Conservation (phyloP, 352 stramenopile genomes). For the Elongisporangium senticosum region DNA sequence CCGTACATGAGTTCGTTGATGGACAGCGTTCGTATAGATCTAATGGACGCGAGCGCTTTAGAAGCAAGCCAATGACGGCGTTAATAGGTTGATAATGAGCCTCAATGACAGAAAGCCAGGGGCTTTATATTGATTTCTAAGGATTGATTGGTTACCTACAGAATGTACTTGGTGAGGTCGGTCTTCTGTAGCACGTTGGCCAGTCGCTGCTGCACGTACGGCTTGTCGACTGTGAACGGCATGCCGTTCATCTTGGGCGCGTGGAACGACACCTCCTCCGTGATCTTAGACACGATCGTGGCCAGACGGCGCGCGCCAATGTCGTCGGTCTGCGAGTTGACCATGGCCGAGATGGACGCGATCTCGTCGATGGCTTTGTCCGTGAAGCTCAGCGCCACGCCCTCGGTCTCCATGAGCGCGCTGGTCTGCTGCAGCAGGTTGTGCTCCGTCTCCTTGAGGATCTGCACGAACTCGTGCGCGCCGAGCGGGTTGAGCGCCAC, state of each 20-base stretch:
- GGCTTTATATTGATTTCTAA: too few relatives aligned
- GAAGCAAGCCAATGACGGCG: too few relatives aligned
- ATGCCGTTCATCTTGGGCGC: slow-evolving; percentile 86
- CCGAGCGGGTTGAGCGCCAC: slow-evolving; percentile 96
- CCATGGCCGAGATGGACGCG: slow-evolving; percentile 88
- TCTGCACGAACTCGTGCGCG: slow-evolving; percentile 97
- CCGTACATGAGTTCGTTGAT: too few relatives aligned
- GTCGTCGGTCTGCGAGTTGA: slow-evolving; percentile 97
- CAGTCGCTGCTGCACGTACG: slow-evolving; percentile 91
- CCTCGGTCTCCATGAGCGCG: slow-evolving; percentile 95
- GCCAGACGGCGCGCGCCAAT: slow-evolving; percentile 97
- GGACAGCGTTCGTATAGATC: too few relatives aligned
- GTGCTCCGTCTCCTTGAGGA: slow-evolving; percentile 94
- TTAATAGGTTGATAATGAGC: too few relatives aligned
- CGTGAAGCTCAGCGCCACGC: slow-evolving; percentile 92
- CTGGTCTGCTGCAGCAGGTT: slow-evolving; percentile 97
- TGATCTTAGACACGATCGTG: slow-evolving; percentile 96
- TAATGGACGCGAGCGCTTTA: too few relatives aligned
- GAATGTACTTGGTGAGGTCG: slow-evolving; percentile 97
- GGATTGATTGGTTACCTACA: slow-evolving; percentile 50
- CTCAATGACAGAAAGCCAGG: too few relatives aligned
- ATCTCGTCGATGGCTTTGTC: slow-evolving; percentile 97
- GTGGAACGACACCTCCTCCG: slow-evolving; percentile 98
- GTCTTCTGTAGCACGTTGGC: slow-evolving; percentile 91
- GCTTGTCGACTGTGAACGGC: slow-evolving; percentile 88